Base-by-base conservation (phyloP, 139 green algal species). In the Tetraselmis striata region DNA sequence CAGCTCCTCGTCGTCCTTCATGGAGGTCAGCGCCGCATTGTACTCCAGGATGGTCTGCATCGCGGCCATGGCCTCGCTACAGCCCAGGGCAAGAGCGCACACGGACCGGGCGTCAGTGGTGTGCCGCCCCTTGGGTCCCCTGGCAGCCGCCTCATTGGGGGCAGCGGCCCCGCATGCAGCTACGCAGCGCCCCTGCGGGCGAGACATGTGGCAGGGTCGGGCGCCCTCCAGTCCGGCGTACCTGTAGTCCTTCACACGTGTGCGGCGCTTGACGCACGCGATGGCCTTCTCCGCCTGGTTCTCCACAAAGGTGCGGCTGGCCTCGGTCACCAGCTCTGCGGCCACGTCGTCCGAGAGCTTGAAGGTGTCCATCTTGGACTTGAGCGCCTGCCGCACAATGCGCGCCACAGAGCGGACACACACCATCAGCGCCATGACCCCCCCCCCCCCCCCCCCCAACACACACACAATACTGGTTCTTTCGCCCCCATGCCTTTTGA, bases 301-400 rank as follows among this genome's bases (percentile, higher is more conserved):
- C 89, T 98, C 94, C 2, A 96, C 83, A 2, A 89, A 82, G 30
- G 83, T 84, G 59, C 89, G 87, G 1, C 90, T 88, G 23, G 88
- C 85, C 77, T 93, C 87, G 31, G 80, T 79, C 1, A 98, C 82
- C 76, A 93, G 86, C 77, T 94, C 87, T 27, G 88, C 89, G 0
- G 94, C 94, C 74, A 91, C 88, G 58, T 98, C 95, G 80, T 98
- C 95, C 26, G 90, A 87, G 81, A 98, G 86, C 83, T 88, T 92
- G 59, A 97, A 67, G 45, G 11, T 18, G 45, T 67, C 45, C 45
- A 67, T 67, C 18, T 67, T 67, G 45, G 45, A 5, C 45, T 67
- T 67, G 45, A 67, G 45, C 45, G 45, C 45, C 11, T 18, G 45
- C 45, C n/a, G n/a, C n/a, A n/a, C n/a, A n/a, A n/a, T n/a, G n/a